These are phyloP conservation scores for Candida neerlandica DNA, from an alignment of 1,139 yeast species.

Conservation along the genomic window DNA sequence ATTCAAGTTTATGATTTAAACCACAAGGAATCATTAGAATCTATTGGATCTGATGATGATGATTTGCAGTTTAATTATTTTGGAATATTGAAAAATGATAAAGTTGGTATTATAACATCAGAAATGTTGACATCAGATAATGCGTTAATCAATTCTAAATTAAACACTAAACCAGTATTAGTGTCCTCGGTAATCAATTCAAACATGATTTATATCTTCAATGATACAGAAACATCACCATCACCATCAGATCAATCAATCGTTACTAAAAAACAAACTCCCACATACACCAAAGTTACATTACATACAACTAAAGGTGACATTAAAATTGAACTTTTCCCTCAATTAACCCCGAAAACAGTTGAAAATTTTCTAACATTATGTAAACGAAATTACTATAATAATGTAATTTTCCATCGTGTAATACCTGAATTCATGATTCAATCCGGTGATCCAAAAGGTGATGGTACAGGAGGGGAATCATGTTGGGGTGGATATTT, in stretches of 20 bases:
- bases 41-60: not conserved
- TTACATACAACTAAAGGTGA: constrained; percentile 53
- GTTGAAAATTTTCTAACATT: constrained; percentile 46
- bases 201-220: constrained; percentile 29
- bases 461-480: constrained; percentile 44
- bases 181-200: constrained; percentile 29
- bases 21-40: not conserved
- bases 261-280: not conserved
- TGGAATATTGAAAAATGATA: not conserved
- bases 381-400: constrained; percentile 51
- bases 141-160: constrained; percentile 34
- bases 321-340: constrained; percentile 38
- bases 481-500: constrained; percentile 39
- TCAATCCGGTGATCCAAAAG: constrained; percentile 47
- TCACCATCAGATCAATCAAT: not conserved
- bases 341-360: constrained; percentile 41
- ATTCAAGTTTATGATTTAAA: not conserved
- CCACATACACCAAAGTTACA: constrained; percentile 19
- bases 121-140: constrained; percentile 42
- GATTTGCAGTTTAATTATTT: not conserved
- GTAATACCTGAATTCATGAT: constrained; percentile 44
- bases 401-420: constrained; percentile 63
- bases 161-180: constrained; percentile 33
- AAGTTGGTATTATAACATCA: constrained; percentile 15
- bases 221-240: constrained; percentile 18